Evolutionary conservation across 768 basidiomycete species (phyloP).

Genomic region (Asterophora parasitica): DNA sequence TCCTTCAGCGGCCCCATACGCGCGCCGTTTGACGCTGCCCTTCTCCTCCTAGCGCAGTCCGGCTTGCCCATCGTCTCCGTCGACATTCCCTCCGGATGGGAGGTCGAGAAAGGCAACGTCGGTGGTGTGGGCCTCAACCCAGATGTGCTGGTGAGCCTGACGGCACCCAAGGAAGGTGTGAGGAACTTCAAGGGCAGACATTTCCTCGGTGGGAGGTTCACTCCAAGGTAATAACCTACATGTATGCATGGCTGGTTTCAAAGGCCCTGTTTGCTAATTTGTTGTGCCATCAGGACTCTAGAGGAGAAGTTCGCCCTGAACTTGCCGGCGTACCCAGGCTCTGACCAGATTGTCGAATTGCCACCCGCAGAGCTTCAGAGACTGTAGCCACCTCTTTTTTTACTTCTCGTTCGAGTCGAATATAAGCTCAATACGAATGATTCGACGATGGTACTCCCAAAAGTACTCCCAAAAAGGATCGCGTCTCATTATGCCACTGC

Average conservation of each 20-base stretch:
- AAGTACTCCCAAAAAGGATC: too few relatives aligned
- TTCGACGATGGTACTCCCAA: too few relatives aligned
- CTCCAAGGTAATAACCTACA: constrained; percentile 69
- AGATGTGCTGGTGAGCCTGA: constrained; percentile 82
- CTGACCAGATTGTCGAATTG: constrained; percentile 77
- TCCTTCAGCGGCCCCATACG: constrained; percentile 92
- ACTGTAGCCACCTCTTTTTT: neutral
- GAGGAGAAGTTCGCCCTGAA: constrained; percentile 75
- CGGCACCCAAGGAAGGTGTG: constrained; percentile 91
- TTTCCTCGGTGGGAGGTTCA: constrained; percentile 91
- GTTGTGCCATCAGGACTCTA: constrained; percentile 43
- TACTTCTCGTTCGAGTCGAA: too few relatives aligned
- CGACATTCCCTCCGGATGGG: constrained; percentile 97
- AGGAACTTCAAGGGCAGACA: constrained; percentile 73
- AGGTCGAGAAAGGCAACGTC: constrained; percentile 75
- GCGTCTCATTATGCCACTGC: too few relatives aligned
- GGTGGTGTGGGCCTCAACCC: constrained; percentile 60
- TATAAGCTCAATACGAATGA: too few relatives aligned
- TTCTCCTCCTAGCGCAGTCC: constrained; percentile 60
- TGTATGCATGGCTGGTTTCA: neutral
- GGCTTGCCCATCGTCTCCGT: constrained; percentile 85
- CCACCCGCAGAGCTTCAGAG: constrained; percentile 7
- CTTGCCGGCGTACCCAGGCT: constrained; percentile 75
- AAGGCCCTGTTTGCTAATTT: constrained; percentile 1
- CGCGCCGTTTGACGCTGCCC: constrained; percentile 75